Percentiles rank a stretch among this genome's conserved stretches.
phyloP scores from a whole-genome alignment of 768 basidiomycete genomes.

The Russula earlei region DNA sequence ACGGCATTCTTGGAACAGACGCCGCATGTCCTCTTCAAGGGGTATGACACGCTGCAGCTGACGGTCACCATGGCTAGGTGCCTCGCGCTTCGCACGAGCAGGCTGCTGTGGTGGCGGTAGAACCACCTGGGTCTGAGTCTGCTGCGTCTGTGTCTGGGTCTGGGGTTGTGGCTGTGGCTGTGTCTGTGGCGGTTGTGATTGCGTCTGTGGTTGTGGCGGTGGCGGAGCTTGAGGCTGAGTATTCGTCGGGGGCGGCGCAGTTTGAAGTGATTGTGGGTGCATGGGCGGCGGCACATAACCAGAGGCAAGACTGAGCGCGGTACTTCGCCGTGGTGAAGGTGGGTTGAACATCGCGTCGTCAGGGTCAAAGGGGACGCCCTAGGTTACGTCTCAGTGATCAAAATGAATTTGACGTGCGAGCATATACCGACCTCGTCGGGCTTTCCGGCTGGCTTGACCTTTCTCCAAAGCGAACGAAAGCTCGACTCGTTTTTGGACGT shows the following conservation, averaged over 20 bases:
- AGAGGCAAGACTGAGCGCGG: slow-evolving; percentile 24
- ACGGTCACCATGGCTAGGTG: slow-evolving; percentile 24
- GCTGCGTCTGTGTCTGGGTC: neutral
- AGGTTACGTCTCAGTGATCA: neutral
- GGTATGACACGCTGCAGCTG: slow-evolving; percentile 42
- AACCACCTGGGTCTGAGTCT: neutral
- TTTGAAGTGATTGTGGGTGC: slow-evolving; percentile 9
- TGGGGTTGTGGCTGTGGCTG: neutral
- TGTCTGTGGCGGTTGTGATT: neutral
- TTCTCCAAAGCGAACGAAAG: slow-evolving; percentile 69
- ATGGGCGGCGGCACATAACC: slow-evolving; percentile 4
- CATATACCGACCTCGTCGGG: slow-evolving; percentile 56
- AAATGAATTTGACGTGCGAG: neutral
- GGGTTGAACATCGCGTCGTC: slow-evolving; percentile 78
- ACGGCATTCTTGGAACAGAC: slow-evolving; percentile 78
- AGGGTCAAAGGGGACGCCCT: slow-evolving; percentile 71
- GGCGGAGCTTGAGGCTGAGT: slow-evolving; percentile 1
- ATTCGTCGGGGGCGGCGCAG: neutral
- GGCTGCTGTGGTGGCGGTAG: neutral
- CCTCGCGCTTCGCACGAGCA: slow-evolving; percentile 17
- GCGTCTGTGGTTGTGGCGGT: slow-evolving; percentile 1
- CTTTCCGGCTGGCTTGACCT: slow-evolving; percentile 69
- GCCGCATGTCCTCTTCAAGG: slow-evolving; percentile 73
- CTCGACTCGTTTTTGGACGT: slow-evolving; percentile 32
- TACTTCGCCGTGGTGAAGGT: slow-evolving; percentile 35